Base-by-base conservation (phyloP, 768 basidiomycete species). In the Kwoniella europaea region DNA sequence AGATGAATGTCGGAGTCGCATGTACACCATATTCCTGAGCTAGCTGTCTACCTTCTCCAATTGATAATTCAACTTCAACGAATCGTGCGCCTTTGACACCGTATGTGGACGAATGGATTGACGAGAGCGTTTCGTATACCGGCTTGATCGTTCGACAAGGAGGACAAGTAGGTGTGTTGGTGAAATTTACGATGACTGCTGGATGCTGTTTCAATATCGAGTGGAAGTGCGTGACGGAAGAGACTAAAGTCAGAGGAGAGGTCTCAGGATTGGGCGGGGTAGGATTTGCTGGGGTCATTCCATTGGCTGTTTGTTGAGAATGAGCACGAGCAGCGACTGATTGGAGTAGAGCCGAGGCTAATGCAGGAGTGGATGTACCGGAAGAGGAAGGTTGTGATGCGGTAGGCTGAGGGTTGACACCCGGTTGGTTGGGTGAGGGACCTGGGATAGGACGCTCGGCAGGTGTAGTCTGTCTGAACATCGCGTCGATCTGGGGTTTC, bases 1-100 rank as follows among this genome's bases (percentile, higher is more conserved):
- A 94, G 52, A 91, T 85, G 78, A 98, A 96, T 0, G 93, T 94
- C 5, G 94, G 95, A 2, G 92, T 96, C 18, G 87, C 93, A 16
- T 87, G 83, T 1, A 97, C 88, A 15, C 87, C 86, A 85, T 88
- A 91, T 80, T 89, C 86, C 1, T 82, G 71, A 0, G 90, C 91
- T 16, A 96, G 84, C 64, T 85, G 85, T 3, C 83, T 77, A 0
- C 91, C 91, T 82, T 88, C 82, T 0, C 91, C 91, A 13, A 91
- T 87, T 4, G 87, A 88, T 73, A 93, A 85, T 84, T 98, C 95
- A 44, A 97, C 88, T 82, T 93, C 92, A 3, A 91, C 88, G 75
- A 97, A 98, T 2, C 88, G 65, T 41, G 71, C 70, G 4, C 76
- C 74, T 58, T 73, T 72, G 6, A 69, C 50, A 9, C 65, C 73